A percentile compares a stretch with the other conserved stretches of the same genome.
Conservation (phyloP, 2,329 filamentous ascomycete species). For the Aspergillus aculeatinus region DNA sequence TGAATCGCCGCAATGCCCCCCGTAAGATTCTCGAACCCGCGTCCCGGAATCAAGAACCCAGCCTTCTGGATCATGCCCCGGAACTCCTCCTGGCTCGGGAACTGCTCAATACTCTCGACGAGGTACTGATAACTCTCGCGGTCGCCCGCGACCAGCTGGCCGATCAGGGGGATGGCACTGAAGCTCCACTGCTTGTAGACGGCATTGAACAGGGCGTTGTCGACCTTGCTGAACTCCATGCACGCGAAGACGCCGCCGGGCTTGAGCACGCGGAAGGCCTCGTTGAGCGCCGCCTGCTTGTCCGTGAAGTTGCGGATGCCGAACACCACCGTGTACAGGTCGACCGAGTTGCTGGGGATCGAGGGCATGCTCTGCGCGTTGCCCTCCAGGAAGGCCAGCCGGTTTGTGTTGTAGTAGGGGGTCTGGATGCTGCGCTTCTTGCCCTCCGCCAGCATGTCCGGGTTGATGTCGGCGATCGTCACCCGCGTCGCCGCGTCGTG, state of each 20-base stretch:
- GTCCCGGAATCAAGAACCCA: constrained; percentile 79
- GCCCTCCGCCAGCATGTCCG: constrained; percentile 88
- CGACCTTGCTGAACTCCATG: constrained; percentile 89
- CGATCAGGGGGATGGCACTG: constrained; percentile 87
- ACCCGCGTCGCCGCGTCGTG: constrained; percentile 77
- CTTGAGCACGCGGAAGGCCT: constrained; percentile 85
- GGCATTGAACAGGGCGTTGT: constrained; percentile 73
- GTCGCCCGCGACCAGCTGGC: constrained; percentile 90
- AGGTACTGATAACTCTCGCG: constrained; percentile 97
- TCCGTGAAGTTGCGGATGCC: constrained; percentile 97
- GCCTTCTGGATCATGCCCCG: constrained; percentile 60
- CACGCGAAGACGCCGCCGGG: constrained; percentile 96
- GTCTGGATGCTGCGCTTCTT: constrained; percentile 70
- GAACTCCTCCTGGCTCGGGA: constrained; percentile 84
- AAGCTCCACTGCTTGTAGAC: constrained; percentile 97
- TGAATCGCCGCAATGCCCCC: constrained; percentile 94
- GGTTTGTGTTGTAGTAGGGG: constrained; percentile 55
- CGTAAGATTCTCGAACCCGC: constrained; percentile 86
- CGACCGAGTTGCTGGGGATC: constrained; percentile 70
- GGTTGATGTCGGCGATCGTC: constrained; percentile 94
- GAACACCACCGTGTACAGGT: constrained; percentile 96
- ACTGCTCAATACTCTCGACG: constrained; percentile 94
- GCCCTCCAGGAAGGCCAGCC: constrained; percentile 76
- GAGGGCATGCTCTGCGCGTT: constrained; percentile 75
- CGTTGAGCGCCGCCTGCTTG: constrained; percentile 76